Evolutionary conservation across 257 asterid species (phyloP), one percentile per base, ranked within the genome.

Genomic region (Buddleja alternifolia): DNA sequence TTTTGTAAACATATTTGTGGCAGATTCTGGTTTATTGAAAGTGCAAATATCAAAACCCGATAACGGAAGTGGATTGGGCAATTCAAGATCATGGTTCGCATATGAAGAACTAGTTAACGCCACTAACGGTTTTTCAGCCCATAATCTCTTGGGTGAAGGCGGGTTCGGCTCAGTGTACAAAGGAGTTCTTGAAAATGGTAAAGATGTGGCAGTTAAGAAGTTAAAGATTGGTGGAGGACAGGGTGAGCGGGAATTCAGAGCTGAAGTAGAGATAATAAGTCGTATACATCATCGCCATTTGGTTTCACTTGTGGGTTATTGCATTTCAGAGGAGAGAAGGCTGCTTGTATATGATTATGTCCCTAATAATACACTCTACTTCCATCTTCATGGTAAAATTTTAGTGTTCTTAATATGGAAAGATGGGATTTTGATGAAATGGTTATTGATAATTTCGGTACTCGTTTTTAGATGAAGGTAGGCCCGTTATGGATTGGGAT

Each of bases 251-350:
- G 99, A 94, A 75, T 94, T 94, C 76, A 83, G 85, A 86, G 83
- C 99, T 10, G 99, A 94, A 85, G 99, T 92, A 5, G 99, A 94
- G 83, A 94, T 82, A 63, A 91, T 94, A 58, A 78, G 96, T 50
- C 97, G 99, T 41, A 68, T 94, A 80, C 97, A 94, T 78, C 99
- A 94, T 74, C 92, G 97, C 34, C 97, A 94, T 85, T 81, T 94
- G 87, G 99, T 94, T 66, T 84, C 97, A 39, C 94, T 94, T 24
- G 97, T 91, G 42, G 99, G 99, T 45, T 91, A 85, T 72, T 94
- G 97, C 87, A 94, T 91, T 73, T 87, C 91, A 67, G 95, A 89
- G 54, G 77, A 81, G 7, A 86, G 72, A 67, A 89, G 97, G 86
- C 81, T 94, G 74, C 97, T 91, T 16, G 88, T 94, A 41, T 91